Evolutionary conservation across 2,329 filamentous ascomycete species (phyloP).

Genomic region (Chrysoporthe cubensis): DNA sequence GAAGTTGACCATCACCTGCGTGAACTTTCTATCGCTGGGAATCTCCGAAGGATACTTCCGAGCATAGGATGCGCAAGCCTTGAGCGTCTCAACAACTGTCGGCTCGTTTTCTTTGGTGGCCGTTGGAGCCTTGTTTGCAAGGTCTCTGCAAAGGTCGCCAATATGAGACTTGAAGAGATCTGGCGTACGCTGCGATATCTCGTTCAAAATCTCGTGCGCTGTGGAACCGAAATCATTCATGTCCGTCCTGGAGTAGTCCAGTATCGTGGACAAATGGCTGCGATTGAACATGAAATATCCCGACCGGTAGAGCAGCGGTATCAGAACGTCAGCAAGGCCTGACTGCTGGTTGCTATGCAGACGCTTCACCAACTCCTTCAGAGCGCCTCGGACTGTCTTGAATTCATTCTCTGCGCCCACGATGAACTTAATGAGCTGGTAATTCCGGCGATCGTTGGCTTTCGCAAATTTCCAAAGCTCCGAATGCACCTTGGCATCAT

Average conservation of each 20-base stretch:
- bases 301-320: constrained; percentile 80
- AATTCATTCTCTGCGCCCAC: constrained; percentile 88
- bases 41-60: constrained; percentile 84
- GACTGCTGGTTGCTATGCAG: constrained; percentile 69
- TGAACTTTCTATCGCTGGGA: constrained; percentile 78
- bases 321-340: constrained; percentile 76
- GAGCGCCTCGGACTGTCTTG: constrained; percentile 84
- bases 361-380: constrained; percentile 86
- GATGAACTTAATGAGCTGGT: constrained; percentile 85
- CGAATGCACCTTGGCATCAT: constrained; percentile 69
- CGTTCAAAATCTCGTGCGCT: constrained; percentile 87
- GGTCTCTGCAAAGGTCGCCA: constrained; percentile 84
- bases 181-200: constrained; percentile 88
- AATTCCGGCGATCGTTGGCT: constrained; percentile 84
- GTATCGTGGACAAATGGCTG: constrained; percentile 88
- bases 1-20: constrained; percentile 80
- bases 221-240: constrained; percentile 76
- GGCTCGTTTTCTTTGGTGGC: constrained; percentile 69
- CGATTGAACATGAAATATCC: constrained; percentile 89
- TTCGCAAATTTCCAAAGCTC: constrained; percentile 92
- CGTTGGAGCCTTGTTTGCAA: constrained; percentile 79
- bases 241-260: constrained; percentile 84
- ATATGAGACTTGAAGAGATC: constrained; percentile 92
- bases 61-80: constrained; percentile 91
- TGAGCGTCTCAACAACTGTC: constrained; percentile 84